Conservation (phyloP, 257 asterid genomes). For the Nicotiana paniculata region DNA sequence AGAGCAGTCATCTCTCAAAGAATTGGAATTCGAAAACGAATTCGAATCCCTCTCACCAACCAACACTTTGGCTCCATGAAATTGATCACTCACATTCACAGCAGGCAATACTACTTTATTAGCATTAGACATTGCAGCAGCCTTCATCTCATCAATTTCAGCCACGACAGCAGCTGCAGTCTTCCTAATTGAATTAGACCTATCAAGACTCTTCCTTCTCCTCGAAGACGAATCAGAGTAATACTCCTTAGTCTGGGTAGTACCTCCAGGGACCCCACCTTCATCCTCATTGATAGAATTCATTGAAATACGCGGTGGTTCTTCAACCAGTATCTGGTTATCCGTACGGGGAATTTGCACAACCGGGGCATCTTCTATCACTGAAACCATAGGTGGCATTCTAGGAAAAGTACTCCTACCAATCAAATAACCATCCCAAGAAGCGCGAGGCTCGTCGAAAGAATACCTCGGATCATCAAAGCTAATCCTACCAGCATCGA, state of each 20-base stretch:
- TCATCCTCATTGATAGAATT: slow-evolving; percentile 13
- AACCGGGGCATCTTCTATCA: slow-evolving; percentile 53
- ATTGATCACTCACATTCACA: slow-evolving; percentile 20
- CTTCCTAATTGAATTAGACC: slow-evolving; percentile 61
- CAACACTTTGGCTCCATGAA: slow-evolving; percentile 42
- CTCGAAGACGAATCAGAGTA: slow-evolving; percentile 58
- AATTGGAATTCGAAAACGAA: slow-evolving; percentile 38
- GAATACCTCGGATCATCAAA: slow-evolving; percentile 63
- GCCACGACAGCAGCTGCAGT: slow-evolving; percentile 67
- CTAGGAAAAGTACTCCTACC: slow-evolving; percentile 53
- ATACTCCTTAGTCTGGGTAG: slow-evolving; percentile 55
- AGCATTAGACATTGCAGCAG: slow-evolving; percentile 28
- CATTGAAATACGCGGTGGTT: slow-evolving; percentile 17
- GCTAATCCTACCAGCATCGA: slow-evolving; percentile 57
- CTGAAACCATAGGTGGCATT: slow-evolving; percentile 58
- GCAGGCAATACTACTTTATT: slow-evolving; percentile 33
- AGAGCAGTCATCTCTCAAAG: slow-evolving; percentile 54
- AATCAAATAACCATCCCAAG: slow-evolving; percentile 60
- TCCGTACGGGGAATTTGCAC: slow-evolving; percentile 31
- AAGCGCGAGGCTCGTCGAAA: slow-evolving; percentile 67
- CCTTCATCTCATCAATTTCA: slow-evolving; percentile 53
- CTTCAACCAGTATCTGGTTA: slow-evolving; percentile 59
- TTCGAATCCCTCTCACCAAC: slow-evolving; percentile 42
- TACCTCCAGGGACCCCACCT: slow-evolving; percentile 52
- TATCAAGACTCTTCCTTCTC: slow-evolving; percentile 70